These are phyloP conservation scores for Quercus tomentella DNA, from an alignment of 331 rosid genomes.

Conservation along the genomic window DNA sequence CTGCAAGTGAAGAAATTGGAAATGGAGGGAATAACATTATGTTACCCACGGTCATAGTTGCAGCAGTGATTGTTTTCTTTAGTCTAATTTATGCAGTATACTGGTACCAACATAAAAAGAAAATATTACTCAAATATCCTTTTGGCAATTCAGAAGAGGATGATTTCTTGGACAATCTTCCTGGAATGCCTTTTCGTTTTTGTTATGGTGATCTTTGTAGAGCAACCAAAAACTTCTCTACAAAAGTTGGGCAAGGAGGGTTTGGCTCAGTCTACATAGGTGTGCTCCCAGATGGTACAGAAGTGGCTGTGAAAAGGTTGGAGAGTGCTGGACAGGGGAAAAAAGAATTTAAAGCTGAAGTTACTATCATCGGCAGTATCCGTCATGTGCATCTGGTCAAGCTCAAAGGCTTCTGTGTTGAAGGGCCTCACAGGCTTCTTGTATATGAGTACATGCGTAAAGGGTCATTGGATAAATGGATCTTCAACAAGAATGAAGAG, in stretches of 20 bases:
- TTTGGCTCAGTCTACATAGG: not conserved
- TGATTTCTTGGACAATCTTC: not conserved
- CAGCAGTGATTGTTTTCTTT: not conserved
- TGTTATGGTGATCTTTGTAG: not conserved
- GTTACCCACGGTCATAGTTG: not conserved
- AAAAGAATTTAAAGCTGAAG: constrained; percentile 1
- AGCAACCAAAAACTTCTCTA: not conserved
- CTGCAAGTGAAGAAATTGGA: not conserved
- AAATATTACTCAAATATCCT: not conserved
- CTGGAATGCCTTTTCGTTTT: not conserved
- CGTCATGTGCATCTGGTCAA: constrained; percentile 1
- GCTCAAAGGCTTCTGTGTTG: constrained; percentile 2
- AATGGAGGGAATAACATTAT: not conserved
- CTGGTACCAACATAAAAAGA: not conserved
- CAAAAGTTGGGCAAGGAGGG: not conserved
- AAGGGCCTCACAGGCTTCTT: not conserved
- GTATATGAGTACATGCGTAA: not conserved
- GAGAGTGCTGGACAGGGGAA: not conserved
- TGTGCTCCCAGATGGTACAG: not conserved
- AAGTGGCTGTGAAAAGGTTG: not conserved
- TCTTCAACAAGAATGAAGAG: constrained; percentile 1
- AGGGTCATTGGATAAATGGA: not conserved
- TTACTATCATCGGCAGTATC: not conserved
- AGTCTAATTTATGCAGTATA: not conserved
- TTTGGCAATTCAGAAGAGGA: not conserved